These are phyloP conservation scores for Camillea tinctor DNA, from an alignment of 2,329 filamentous ascomycete species.

Conservation along the genomic window DNA sequence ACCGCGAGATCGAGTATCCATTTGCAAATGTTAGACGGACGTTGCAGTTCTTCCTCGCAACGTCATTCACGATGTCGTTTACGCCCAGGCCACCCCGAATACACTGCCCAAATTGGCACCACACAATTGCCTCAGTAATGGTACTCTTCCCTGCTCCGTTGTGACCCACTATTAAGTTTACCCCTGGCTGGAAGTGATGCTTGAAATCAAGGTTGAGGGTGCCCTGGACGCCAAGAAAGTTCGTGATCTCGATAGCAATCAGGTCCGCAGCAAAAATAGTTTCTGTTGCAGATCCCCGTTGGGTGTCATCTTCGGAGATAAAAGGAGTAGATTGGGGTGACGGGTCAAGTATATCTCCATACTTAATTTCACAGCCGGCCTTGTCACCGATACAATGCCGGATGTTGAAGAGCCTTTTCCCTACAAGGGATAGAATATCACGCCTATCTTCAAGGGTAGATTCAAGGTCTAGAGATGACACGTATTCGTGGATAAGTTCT, in stretches of 20 bases:
- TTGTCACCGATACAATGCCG: constrained; percentile 1
- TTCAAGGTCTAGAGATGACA: constrained; percentile 14
- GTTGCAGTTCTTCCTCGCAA: constrained; percentile 26
- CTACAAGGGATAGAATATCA: constrained; percentile 14
- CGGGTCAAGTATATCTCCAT: constrained; percentile 16
- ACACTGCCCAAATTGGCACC: constrained; percentile 35
- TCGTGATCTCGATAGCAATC: constrained; percentile 30
- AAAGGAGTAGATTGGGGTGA: background rate
- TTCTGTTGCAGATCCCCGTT: background rate
- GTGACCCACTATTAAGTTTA: constrained; percentile 30
- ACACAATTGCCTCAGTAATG: constrained; percentile 34
- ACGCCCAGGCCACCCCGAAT: constrained; percentile 28
- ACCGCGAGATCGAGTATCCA: constrained; percentile 31
- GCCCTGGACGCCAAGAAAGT: constrained; percentile 34
- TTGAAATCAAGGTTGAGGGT: constrained; percentile 29
- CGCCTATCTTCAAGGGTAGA: constrained; percentile 9
- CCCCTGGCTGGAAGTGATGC: constrained; percentile 23
- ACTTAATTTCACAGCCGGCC: constrained; percentile 5
- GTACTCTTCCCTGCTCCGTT: constrained; percentile 36
- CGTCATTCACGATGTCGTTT: constrained; percentile 34
- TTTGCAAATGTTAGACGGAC: constrained; percentile 32
- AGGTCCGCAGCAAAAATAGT: constrained; percentile 26
- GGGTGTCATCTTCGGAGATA: background rate
- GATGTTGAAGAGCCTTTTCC: constrained; percentile 17
- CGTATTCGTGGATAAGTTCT: constrained; percentile 16